These are phyloP conservation scores for Trichosphaerium sp. DNA, from an alignment of 78 protist genomes.

Conservation along the genomic window DNA sequence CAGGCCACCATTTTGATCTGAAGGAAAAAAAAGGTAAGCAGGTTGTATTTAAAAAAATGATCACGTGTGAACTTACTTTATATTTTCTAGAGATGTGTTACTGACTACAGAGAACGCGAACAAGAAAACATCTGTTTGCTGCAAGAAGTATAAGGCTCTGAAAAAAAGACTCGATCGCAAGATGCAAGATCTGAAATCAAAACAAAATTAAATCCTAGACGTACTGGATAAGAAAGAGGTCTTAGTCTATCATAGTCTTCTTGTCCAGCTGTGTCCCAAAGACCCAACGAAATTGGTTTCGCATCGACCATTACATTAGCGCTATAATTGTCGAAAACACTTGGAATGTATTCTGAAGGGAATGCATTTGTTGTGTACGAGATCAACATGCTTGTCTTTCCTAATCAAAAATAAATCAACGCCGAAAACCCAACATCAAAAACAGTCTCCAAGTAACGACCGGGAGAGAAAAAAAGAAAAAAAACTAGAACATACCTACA, in stretches of 20 bases:
- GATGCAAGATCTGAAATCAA: neutral
- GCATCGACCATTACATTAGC: constrained; percentile 50
- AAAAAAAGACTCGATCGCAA: neutral
- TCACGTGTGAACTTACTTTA: too few species aligned
- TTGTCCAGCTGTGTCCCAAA: constrained; percentile 68
- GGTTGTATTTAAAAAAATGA: too few species aligned
- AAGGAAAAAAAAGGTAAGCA: too few species aligned
- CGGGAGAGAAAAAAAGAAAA: too few species aligned
- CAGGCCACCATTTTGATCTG: too few species aligned
- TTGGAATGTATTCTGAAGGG: neutral
- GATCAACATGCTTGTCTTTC: neutral
- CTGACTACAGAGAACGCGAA: neutral
- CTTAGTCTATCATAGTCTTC: constrained; percentile 88
- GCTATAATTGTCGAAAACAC: constrained; percentile 3
- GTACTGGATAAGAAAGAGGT: constrained; percentile 71
- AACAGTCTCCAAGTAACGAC: too few species aligned
- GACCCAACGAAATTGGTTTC: constrained; percentile 20
- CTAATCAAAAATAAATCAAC: neutral
- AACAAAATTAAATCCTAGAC: neutral
- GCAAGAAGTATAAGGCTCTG: neutral
- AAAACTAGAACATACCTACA: too few species aligned
- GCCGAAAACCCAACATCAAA: neutral
- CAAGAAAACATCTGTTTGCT: neutral
- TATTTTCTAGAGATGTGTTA: neutral
- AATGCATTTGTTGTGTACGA: neutral